phyloP scores from a whole-genome alignment of 257 asterid genomes.

The Capsicum pubescens region DNA sequence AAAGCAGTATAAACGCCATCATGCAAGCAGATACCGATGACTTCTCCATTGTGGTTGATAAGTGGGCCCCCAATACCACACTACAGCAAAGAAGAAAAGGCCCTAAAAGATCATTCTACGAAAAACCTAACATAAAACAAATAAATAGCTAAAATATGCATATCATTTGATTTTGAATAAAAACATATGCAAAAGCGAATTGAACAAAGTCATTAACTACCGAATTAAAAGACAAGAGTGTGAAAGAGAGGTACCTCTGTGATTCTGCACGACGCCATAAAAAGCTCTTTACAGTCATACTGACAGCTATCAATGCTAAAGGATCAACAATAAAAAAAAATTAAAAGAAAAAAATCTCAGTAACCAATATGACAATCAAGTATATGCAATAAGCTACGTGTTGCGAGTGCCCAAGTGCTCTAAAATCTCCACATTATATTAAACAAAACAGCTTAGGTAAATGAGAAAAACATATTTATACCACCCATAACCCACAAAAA shows the following conservation, averaged over 20 bases:
- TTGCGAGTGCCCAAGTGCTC: not conserved
- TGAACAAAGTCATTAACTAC: not conserved
- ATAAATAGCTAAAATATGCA: not conserved
- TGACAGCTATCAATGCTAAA: slow-evolving; percentile 28
- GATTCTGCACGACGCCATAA: slow-evolving; percentile 5
- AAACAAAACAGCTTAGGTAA: not conserved
- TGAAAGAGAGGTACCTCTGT: not conserved
- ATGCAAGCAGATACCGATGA: slow-evolving; percentile 24
- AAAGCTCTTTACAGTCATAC: slow-evolving; percentile 20
- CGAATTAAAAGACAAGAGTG: not conserved
- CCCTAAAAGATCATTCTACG: not conserved
- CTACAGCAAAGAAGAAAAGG: not conserved
- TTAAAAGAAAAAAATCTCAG: not conserved
- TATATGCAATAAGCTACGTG: not conserved
- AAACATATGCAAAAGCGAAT: not conserved
- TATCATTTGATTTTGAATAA: not conserved
- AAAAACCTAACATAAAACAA: too few species aligned
- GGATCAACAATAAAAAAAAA: not conserved
- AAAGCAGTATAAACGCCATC: not conserved
- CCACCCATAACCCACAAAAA: not conserved
- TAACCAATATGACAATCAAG: not conserved
- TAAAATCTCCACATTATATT: not conserved
- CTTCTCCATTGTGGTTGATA: slow-evolving; percentile 24
- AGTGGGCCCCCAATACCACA: slow-evolving; percentile 31
- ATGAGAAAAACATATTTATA: not conserved